Evolutionary conservation across 768 basidiomycete genomes (phyloP).

Genomic region (Amanita jacksonii): DNA sequence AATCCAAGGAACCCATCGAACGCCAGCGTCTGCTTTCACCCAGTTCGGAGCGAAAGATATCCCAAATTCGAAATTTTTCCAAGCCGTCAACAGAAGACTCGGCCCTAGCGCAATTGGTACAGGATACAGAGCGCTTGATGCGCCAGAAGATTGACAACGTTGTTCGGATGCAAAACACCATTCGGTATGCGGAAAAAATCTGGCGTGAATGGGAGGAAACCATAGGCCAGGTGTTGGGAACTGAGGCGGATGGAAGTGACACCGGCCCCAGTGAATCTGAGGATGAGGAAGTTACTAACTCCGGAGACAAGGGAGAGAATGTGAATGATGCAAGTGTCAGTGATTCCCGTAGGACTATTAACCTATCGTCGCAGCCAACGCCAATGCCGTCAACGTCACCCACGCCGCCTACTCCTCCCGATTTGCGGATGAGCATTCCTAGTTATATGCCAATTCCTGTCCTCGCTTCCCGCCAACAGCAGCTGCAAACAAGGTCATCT

Average conservation of each 20-base stretch:
- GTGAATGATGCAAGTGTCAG: constrained; percentile 8
- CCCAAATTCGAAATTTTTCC: constrained; percentile 77
- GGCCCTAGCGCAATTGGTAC: constrained; percentile 71
- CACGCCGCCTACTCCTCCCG: constrained; percentile 22
- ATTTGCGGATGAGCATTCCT: constrained; percentile 18
- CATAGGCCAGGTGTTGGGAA: constrained; percentile 58
- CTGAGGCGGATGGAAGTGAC: constrained; percentile 28
- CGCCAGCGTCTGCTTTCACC: constrained; percentile 87
- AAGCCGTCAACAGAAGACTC: constrained; percentile 80
- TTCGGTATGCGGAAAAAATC: constrained; percentile 93
- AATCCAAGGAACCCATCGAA: constrained; percentile 85
- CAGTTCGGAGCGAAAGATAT: constrained; percentile 79
- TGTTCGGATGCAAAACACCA: constrained; percentile 93
- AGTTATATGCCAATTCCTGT: constrained; percentile 17
- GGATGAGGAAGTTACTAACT: constrained; percentile 27
- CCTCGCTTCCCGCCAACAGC: constrained; percentile 28
- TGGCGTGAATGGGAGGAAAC: constrained; percentile 95
- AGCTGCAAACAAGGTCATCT: constrained; percentile 69
- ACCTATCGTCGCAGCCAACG: constrained; percentile 54
- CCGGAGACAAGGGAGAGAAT: constrained; percentile 18
- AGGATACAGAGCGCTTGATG: constrained; percentile 85
- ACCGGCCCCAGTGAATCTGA: constrained; percentile 43
- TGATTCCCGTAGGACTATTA: constrained; percentile 12
- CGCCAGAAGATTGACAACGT: constrained; percentile 92
- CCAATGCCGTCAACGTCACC: constrained; percentile 56